phyloP scores from a whole-genome alignment of 768 basidiomycete genomes.

The Daedaleopsis nitida region DNA sequence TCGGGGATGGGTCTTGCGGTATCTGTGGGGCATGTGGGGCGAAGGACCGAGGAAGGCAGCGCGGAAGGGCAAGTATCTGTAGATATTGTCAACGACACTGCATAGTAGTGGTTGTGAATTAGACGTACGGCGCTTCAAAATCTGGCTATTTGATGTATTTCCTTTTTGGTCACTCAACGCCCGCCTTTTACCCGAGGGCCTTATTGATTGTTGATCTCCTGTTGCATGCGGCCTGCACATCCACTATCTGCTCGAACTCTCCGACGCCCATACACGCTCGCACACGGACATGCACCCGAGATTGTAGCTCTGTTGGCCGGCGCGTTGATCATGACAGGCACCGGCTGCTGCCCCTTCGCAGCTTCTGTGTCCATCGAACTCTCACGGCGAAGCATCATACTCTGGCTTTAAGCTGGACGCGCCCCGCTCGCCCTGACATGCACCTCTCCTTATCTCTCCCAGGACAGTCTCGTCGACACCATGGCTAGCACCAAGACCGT shows the following conservation, averaged over 20 bases:
- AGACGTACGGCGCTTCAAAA: no score
- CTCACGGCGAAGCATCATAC: neutral
- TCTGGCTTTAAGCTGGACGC: no score
- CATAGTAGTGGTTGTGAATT: no score
- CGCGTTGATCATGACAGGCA: no score
- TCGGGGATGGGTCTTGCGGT: slow-evolving; percentile 8
- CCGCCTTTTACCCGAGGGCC: no score
- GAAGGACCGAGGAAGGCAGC: neutral
- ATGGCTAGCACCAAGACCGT: slow-evolving; percentile 30
- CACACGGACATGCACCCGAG: no score
- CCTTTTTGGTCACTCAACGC: neutral
- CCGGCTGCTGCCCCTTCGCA: neutral
- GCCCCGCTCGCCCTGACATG: neutral
- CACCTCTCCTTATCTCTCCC: neutral
- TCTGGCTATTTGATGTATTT: neutral
- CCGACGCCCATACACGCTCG: no score
- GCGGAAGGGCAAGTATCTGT: neutral
- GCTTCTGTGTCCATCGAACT: neutral
- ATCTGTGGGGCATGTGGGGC: slow-evolving; percentile 5
- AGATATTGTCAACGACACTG: neutral
- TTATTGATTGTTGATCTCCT: no score
- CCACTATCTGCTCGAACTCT: no score
- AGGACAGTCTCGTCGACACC: neutral
- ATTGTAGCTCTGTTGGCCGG: no score
- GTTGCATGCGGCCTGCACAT: no score